phyloP scores from a whole-genome alignment of 2,329 filamentous ascomycete genomes.

The Sporothrix brasiliensis region DNA sequence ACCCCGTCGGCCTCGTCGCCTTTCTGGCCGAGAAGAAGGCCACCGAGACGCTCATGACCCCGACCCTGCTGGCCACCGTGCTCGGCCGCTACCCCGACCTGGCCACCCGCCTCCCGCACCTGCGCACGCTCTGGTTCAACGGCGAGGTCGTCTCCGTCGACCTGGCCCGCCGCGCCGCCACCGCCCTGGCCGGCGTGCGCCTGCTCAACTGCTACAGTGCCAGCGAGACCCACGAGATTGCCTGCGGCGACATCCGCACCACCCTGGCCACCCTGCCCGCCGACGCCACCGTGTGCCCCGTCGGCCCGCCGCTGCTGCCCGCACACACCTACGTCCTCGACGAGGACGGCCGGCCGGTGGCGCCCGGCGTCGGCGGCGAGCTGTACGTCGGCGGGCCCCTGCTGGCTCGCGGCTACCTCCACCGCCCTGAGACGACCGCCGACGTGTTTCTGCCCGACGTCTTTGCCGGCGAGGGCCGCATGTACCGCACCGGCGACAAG shows the following conservation, averaged over 20 bases:
- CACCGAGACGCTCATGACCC: slow-evolving; percentile 83
- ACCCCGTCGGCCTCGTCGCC: slow-evolving; percentile 73
- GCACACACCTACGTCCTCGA: slow-evolving; percentile 73
- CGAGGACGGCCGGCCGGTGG: slow-evolving; percentile 66
- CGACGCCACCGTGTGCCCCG: slow-evolving; percentile 69
- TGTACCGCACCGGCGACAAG: slow-evolving; percentile 75
- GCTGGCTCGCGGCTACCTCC: slow-evolving; percentile 75
- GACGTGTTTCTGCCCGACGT: slow-evolving; percentile 70
- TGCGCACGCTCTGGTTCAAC: slow-evolving; percentile 77
- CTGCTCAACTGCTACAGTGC: slow-evolving; percentile 81
- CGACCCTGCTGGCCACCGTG: slow-evolving; percentile 74
- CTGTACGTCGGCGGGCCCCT: slow-evolving; percentile 74
- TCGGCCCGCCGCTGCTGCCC: slow-evolving; percentile 69
- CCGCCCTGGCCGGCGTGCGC: slow-evolving; percentile 65
- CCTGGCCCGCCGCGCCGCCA: slow-evolving; percentile 67
- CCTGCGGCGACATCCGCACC: slow-evolving; percentile 71
- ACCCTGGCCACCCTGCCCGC: slow-evolving; percentile 63
- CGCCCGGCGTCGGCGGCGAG: slow-evolving; percentile 67
- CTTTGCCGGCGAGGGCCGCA: slow-evolving; percentile 62
- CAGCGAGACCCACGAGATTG: slow-evolving; percentile 79
- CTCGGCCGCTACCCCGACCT: slow-evolving; percentile 70
- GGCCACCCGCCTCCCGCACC: slow-evolving; percentile 62
- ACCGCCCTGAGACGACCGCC: slow-evolving; percentile 75
- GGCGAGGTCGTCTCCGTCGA: slow-evolving; percentile 82
- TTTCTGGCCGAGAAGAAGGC: slow-evolving; percentile 66